Evolutionary conservation across 108 stramenopile genomes (phyloP), one percentile per base, ranked within the genome.

Genomic region (Cyclotella sp.): DNA sequence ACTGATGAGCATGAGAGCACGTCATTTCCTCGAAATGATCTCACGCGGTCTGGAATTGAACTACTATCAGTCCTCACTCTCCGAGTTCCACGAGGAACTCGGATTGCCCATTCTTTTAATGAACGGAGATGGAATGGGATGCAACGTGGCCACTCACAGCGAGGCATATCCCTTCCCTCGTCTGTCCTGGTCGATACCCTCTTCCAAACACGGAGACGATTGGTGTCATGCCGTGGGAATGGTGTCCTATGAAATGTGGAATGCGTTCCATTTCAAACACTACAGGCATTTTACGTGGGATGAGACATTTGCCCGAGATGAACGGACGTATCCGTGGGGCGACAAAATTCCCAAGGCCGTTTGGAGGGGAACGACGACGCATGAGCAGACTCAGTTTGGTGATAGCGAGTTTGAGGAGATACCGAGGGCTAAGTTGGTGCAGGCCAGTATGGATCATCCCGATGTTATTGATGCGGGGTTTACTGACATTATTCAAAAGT

Each of bases 291-390:
- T 3, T 6, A 40, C 64, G 15, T 65, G 64, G 64, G 64, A 65
- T 65, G 45, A 10, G 0, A 65, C 43, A 45, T 65, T 65, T 65
- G 22, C 3, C 1, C 9, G 11, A 10, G 40, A 79, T 43, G 78
- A 64, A 10, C 29, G 28, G 19, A 15, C 14, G 1, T 79, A 79
- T 73, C 78, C 78, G 16, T 79, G 78, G 78, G 22, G 18, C 4
- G 16, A 6, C 5, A 79, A 79, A 40, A 44, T 79, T 9, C 11
- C n/a, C 0, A 73, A 59, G 71, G 78, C 61, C 15, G 78, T 79
- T 6, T 79, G 78, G 78, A 64, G 78, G 27, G 78, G 78, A 45
- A 61, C 70, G 11, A 65, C 78, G 12, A 79, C 78, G 18, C 53
- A 73, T 44, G 78, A 79, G 39, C 45, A 45, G 24, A 46, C 28